phyloP scores from a whole-genome alignment of 2,329 filamentous ascomycete species.

The Calycina herbarum region DNA sequence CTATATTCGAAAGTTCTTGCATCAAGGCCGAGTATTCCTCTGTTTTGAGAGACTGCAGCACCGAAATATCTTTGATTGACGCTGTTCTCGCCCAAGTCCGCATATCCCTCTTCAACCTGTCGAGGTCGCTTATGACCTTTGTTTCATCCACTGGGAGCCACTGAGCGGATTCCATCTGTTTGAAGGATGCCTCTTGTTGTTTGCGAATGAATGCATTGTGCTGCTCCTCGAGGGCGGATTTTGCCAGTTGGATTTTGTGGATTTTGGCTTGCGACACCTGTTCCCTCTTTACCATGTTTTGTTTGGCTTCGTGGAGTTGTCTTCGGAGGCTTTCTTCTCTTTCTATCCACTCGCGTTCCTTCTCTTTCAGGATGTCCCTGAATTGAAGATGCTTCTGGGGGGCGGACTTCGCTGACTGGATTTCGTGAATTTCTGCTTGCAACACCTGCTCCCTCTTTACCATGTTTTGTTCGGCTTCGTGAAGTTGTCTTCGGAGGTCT shows the following conservation, averaged over 20 bases:
- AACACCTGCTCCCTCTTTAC: too few species aligned
- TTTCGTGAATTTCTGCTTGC: too few species aligned
- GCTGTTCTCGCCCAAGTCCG: background rate
- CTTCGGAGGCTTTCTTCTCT: background rate
- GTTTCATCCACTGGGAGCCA: conserved; percentile 21
- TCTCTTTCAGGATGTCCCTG: background rate
- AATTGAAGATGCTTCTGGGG: background rate
- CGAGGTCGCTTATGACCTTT: conserved; percentile 13
- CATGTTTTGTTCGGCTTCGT: background rate
- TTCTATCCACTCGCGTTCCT: background rate
- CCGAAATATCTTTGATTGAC: background rate
- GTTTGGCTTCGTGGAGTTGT: background rate
- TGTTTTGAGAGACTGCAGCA: background rate
- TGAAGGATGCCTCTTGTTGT: conserved; percentile 22
- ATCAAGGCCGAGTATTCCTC: background rate
- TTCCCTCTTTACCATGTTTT: conserved; percentile 6
- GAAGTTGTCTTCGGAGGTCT: background rate
- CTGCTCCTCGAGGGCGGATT: background rate
- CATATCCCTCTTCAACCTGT: conserved; percentile 20
- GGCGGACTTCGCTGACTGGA: too few species aligned
- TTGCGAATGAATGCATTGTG: conserved; percentile 13
- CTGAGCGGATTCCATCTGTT: conserved; percentile 18
- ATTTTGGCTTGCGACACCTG: conserved; percentile 9
- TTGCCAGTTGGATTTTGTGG: conserved; percentile 12
- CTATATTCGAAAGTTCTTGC: background rate